Percentiles rank a stretch among this genome's conserved stretches.
phyloP scores from a whole-genome alignment of 805 yeast species.

The Torulaspora indica region DNA sequence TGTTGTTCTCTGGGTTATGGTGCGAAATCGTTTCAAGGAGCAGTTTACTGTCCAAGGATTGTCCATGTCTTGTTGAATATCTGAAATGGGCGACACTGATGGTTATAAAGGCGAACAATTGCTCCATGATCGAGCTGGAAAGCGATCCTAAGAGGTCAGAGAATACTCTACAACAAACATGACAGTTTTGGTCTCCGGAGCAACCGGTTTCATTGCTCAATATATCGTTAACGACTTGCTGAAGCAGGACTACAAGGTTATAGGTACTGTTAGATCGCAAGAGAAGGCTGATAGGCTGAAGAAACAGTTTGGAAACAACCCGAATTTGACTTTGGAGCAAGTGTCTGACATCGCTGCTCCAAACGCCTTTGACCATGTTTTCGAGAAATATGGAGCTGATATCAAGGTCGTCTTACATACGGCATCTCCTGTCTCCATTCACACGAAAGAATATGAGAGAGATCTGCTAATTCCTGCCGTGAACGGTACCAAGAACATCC shows the following conservation, averaged over 20 bases:
- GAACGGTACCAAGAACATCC: constrained; percentile 48
- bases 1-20: too few relatives aligned
- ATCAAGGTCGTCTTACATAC: constrained; percentile 53
- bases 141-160: too few relatives aligned
- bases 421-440: constrained; percentile 56
- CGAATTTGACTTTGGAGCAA: constrained; percentile 42
- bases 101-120: too few relatives aligned
- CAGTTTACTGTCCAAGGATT: too few relatives aligned
- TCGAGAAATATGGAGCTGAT: constrained; percentile 45
- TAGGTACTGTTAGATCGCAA: constrained; percentile 44
- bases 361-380: constrained; percentile 44
- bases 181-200: constrained; percentile 44
- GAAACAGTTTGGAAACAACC: constrained; percentile 28
- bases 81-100: too few relatives aligned
- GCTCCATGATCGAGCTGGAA: too few relatives aligned
- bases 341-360: constrained; percentile 45
- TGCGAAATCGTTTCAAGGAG: too few relatives aligned
- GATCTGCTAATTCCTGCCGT: constrained; percentile 55
- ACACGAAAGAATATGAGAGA: constrained; percentile 42
- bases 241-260: constrained; percentile 40
- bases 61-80: too few relatives aligned
- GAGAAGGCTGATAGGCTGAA: constrained; percentile 37
- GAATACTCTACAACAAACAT: too few relatives aligned
- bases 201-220: constrained; percentile 47
- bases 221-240: constrained; percentile 41